Conservation (phyloP, 2,329 filamentous ascomycete genomes). For the Ophiostoma pallidulum region DNA sequence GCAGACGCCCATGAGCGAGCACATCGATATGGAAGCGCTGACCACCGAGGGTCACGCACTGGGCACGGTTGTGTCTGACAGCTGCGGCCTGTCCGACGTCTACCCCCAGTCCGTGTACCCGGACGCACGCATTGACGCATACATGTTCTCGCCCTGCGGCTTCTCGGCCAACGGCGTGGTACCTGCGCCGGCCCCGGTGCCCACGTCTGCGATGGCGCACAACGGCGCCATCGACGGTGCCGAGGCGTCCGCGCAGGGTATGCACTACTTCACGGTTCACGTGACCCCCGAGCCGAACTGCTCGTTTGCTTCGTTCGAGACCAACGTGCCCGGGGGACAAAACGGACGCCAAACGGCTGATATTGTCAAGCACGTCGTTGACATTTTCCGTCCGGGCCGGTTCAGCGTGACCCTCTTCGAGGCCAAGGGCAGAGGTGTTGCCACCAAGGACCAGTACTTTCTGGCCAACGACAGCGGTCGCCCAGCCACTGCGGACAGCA, state of each 20-base stretch:
- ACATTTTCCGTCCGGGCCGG: conserved; percentile 93
- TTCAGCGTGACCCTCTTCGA: conserved; percentile 97
- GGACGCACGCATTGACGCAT: conserved; percentile 87
- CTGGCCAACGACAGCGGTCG: conserved; percentile 11
- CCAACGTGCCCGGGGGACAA: conserved; percentile 86
- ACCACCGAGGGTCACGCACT: conserved; percentile 91
- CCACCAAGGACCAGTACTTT: conserved; percentile 21
- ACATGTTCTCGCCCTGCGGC: conserved; percentile 91
- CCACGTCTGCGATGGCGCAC: conserved; percentile 30
- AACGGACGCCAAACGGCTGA: conserved; percentile 81
- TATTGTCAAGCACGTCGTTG: conserved; percentile 85
- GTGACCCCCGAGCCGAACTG: conserved; percentile 96
- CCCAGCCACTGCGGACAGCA: conserved; percentile 22
- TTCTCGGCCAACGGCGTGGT: conserved; percentile 97
- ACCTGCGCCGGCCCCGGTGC: conserved; percentile 50
- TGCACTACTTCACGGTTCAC: conserved; percentile 95
- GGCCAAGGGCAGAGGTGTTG: conserved; percentile 48
- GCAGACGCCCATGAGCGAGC: conserved; percentile 48
- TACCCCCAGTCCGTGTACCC: conserved; percentile 83
- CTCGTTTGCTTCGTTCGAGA: conserved; percentile 97
- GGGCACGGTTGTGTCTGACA: conserved; percentile 83
- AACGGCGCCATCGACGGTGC: conserved; percentile 30
- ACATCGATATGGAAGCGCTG: conserved; percentile 54
- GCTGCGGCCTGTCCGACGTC: conserved; percentile 78
- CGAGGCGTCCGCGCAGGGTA: conserved; percentile 37